Evolutionary conservation across 2,329 filamentous ascomycete genomes (phyloP).

Genomic region (Bimuria novae-zelandiae): DNA sequence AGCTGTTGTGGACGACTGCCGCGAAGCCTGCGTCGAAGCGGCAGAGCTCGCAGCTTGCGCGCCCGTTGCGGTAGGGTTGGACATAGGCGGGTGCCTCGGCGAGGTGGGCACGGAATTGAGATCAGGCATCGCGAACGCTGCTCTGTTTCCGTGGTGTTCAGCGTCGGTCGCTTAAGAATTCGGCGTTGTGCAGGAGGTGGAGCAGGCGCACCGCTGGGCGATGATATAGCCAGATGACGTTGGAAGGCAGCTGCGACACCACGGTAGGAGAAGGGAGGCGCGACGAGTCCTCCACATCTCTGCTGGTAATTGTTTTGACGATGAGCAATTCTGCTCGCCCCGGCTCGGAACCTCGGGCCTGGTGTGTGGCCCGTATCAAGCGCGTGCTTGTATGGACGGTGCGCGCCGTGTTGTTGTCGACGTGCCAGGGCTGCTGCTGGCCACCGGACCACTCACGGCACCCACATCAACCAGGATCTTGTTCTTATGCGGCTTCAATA

Average conservation of each 20-base stretch:
- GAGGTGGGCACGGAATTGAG: constrained; percentile 14
- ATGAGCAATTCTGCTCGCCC: constrained; percentile 17
- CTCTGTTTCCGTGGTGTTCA: constrained; percentile 20
- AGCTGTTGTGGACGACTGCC: constrained; percentile 43
- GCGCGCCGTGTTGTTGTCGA: constrained; percentile 19
- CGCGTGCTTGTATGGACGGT: too few relatives aligned
- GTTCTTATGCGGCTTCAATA: constrained; percentile 9
- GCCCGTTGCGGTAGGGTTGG: constrained; percentile 17
- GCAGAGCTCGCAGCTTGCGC: constrained; percentile 16
- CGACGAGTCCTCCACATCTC: constrained; percentile 13
- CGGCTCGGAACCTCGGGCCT: constrained; percentile 2
- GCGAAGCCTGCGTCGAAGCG: constrained; percentile 39
- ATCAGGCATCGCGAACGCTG: constrained; percentile 11
- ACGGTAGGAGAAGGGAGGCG: constrained; percentile 2
- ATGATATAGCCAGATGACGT: neutral
- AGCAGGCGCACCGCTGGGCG: neutral
- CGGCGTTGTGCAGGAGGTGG: neutral
- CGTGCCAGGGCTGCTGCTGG: constrained; percentile 14
- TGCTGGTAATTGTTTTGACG: constrained; percentile 20
- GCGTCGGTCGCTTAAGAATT: constrained; percentile 28
- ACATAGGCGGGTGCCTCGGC: constrained; percentile 11
- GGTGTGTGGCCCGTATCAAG: constrained; percentile 1
- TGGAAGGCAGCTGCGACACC: constrained; percentile 10
- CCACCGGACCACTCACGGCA: constrained; percentile 24
- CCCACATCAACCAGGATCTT: constrained; percentile 15